These are phyloP conservation scores for Eucalyptus urophylla DNA, from an alignment of 345 rosid species.

Conservation along the genomic window DNA sequence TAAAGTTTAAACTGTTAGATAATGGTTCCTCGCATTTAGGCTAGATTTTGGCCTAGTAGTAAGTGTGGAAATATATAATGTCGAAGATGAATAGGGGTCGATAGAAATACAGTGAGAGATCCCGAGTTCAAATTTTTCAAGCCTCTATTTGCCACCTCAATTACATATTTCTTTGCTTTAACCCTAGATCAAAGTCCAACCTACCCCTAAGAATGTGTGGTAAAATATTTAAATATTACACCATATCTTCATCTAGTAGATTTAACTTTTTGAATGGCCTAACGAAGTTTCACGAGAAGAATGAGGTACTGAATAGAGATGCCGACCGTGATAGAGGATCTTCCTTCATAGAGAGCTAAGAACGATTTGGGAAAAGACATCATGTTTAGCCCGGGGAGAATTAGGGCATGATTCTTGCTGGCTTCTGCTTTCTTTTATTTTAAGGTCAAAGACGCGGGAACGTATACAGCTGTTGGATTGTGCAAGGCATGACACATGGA, in stretches of 20 bases:
- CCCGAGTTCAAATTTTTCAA: background rate
- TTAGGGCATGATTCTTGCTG: background rate
- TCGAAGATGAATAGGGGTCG: background rate
- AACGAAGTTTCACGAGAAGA: background rate
- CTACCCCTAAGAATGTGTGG: background rate
- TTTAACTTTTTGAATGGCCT: background rate
- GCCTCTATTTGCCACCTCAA: background rate
- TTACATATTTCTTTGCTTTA: background rate
- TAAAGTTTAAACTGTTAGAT: background rate
- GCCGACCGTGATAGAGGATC: background rate
- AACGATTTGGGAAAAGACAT: background rate
- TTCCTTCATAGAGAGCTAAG: background rate
- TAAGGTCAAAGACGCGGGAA: background rate
- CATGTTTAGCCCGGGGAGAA: background rate
- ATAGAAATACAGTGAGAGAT: too few species aligned
- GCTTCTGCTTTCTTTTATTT: background rate
- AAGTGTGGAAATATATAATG: background rate
- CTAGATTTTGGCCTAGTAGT: background rate
- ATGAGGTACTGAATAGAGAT: background rate
- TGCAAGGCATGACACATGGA: background rate
- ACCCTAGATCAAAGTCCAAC: background rate
- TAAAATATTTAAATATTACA: background rate
- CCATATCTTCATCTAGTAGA: rapidly evolving
- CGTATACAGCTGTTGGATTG: background rate
- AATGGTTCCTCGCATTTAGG: background rate